phyloP scores from a whole-genome alignment of 768 basidiomycete species.

The Pulveroboletus sp. region DNA sequence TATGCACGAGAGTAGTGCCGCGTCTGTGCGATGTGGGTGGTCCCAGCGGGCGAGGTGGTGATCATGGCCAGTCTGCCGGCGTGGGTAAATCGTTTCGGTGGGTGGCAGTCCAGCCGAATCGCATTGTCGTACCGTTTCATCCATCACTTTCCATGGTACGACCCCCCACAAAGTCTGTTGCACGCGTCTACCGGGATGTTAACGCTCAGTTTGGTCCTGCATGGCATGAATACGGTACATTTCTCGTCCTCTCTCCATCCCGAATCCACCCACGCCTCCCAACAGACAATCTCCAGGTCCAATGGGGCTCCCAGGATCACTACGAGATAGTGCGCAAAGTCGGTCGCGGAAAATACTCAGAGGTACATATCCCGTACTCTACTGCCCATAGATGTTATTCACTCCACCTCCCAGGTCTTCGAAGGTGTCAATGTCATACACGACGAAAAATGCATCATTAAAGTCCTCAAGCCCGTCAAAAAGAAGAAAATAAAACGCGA shows the following conservation, averaged over 20 bases:
- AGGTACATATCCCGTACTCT: constrained; percentile 47
- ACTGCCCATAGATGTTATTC: constrained; percentile 15
- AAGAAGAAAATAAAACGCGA: constrained; percentile 99
- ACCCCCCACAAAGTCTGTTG: constrained; percentile 71
- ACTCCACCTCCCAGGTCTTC: constrained; percentile 59
- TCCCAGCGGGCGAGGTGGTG: too few species aligned
- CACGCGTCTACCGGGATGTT: constrained; percentile 86
- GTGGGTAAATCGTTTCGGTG: constrained; percentile 26
- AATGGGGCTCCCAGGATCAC: constrained; percentile 96
- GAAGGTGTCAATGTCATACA: constrained; percentile 90
- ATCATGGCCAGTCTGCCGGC: not conserved
- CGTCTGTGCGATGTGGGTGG: too few species aligned
- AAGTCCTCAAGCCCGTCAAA: constrained; percentile 98
- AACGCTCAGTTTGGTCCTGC: constrained; percentile 83
- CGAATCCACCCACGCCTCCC: constrained; percentile 15
- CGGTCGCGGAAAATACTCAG: constrained; percentile 92
- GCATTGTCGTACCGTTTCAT: constrained; percentile 1
- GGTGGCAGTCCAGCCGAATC: constrained; percentile 6
- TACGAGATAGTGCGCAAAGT: constrained; percentile 98
- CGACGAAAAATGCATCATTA: constrained; percentile 96
- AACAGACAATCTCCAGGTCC: constrained; percentile 92
- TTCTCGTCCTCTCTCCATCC: not conserved
- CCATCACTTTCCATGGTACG: constrained; percentile 55
- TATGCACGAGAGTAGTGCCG: too few species aligned
- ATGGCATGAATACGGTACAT: constrained; percentile 94